Conservation (phyloP, 2,329 filamentous ascomycete genomes). For the Fusarium sororula region DNA sequence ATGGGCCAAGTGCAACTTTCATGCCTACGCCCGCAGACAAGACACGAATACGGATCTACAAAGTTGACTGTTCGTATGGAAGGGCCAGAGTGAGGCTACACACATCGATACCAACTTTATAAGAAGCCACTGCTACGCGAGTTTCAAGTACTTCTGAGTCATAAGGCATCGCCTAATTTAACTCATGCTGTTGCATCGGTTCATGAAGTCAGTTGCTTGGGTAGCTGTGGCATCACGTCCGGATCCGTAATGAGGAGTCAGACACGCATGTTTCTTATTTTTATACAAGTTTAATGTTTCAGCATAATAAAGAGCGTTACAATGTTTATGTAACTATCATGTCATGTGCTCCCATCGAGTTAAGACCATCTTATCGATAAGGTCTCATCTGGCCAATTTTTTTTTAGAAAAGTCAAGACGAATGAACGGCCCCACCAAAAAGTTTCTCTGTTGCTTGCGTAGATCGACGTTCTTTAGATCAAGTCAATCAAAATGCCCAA, state of each 20-base stretch:
- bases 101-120: background rate
- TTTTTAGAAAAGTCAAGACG: conserved; percentile 37
- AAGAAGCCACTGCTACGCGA: background rate
- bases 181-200: background rate
- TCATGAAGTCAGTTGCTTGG: background rate
- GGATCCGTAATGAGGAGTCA: background rate
- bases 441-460: conserved; percentile 3
- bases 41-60: background rate
- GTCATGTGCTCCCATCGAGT: background rate
- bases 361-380: background rate
- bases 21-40: background rate
- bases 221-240: background rate
- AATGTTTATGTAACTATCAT: background rate
- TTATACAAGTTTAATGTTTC: background rate
- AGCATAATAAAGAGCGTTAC: background rate
- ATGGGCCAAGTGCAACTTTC: background rate
- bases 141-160: background rate
- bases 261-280: background rate
- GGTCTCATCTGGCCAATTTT: conserved; percentile 34
- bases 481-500: conserved; percentile 50
- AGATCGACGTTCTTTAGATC: conserved; percentile 11
- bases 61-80: background rate
- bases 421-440: conserved; percentile 27
- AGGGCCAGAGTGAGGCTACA: background rate
- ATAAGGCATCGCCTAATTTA: background rate